Percentiles rank a stretch among this genome's conserved stretches.
These are phyloP conservation scores for Teunomyces cretensis DNA, from an alignment of 805 yeast genomes.

Conservation along the genomic window DNA sequence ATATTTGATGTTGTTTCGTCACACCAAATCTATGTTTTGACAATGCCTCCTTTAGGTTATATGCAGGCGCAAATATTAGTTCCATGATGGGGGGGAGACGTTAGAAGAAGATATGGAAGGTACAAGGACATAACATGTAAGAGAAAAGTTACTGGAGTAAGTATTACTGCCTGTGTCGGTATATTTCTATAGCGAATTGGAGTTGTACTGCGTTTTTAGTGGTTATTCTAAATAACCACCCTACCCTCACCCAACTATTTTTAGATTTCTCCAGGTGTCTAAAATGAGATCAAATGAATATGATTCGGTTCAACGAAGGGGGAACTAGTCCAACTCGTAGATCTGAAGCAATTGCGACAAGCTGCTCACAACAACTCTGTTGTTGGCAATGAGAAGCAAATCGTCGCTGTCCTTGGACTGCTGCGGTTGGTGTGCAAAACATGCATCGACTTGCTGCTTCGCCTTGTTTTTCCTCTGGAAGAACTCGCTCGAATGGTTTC, in stretches of 20 bases:
- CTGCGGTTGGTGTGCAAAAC: conserved; percentile 8
- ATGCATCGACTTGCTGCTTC: conserved; percentile 7
- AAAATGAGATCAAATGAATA: too few species aligned
- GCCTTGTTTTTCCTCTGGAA: conserved; percentile 8
- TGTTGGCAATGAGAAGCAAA: conserved; percentile 32
- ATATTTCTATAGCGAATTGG: too few species aligned
- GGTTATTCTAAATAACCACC: too few species aligned
- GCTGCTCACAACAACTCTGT: conserved; percentile 27
- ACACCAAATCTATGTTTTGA: conserved; percentile 5
- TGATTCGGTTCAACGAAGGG: too few species aligned
- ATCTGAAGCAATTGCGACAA: conserved; percentile 16
- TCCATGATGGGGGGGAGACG: too few species aligned
- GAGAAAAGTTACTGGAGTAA: too few species aligned
- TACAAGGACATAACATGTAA: too few species aligned
- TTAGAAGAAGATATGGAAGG: too few species aligned
- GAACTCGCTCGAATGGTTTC: conserved; percentile 26
- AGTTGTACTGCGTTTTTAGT: too few species aligned
- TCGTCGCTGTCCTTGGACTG: conserved; percentile 9
- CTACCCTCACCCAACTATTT: too few species aligned
- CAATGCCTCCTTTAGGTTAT: conserved; percentile 3
- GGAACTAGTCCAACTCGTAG: background rate
- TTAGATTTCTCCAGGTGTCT: too few species aligned
- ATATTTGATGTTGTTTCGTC: background rate
- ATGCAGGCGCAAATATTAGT: background rate
- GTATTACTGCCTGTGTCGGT: too few species aligned